phyloP scores from a whole-genome alignment of 129 eudicot species.

The Pulicaria dysenterica region DNA sequence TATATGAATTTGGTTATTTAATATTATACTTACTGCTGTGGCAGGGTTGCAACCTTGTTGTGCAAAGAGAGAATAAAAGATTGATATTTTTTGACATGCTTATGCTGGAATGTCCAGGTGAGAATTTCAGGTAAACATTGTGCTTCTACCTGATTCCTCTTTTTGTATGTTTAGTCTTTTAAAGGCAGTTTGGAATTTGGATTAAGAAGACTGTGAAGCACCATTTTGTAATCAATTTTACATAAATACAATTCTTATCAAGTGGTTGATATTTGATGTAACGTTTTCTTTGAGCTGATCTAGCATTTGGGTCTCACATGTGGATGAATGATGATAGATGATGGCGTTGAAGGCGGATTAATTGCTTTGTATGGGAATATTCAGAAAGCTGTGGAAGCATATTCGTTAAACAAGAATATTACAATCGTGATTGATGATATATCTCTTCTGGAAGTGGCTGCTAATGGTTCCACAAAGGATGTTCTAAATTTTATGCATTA shows the following conservation, averaged over 20 bases:
- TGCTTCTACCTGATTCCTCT: constrained; percentile 21
- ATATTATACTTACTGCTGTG: constrained; percentile 21
- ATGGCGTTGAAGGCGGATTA: constrained; percentile 49
- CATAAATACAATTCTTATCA: background rate
- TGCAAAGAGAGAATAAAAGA: constrained; percentile 73
- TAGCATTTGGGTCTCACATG: constrained; percentile 17
- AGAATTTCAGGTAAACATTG: constrained; percentile 45
- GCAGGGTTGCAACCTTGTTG: constrained; percentile 88
- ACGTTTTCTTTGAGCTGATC: background rate
- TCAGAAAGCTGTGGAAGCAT: constrained; percentile 72
- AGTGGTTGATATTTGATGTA: background rate
- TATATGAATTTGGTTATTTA: background rate
- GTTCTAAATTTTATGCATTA: constrained; percentile 84
- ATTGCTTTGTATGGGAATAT: constrained; percentile 65
- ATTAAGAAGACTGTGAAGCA: background rate
- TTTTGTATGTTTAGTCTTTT: constrained; percentile 4
- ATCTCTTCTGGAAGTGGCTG: constrained; percentile 86
- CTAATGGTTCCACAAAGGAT: constrained; percentile 69
- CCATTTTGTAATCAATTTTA: background rate
- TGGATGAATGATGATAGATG: constrained; percentile 47
- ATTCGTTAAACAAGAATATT: constrained; percentile 37
- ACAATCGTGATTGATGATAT: constrained; percentile 74
- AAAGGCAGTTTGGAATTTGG: background rate
- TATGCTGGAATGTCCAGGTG: constrained; percentile 69
- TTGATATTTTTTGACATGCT: constrained; percentile 88